A percentile compares a stretch with the other conserved stretches of the same genome.
Conservation (phyloP, 306 rosid species). For the Sechiopsis laciniata region DNA sequence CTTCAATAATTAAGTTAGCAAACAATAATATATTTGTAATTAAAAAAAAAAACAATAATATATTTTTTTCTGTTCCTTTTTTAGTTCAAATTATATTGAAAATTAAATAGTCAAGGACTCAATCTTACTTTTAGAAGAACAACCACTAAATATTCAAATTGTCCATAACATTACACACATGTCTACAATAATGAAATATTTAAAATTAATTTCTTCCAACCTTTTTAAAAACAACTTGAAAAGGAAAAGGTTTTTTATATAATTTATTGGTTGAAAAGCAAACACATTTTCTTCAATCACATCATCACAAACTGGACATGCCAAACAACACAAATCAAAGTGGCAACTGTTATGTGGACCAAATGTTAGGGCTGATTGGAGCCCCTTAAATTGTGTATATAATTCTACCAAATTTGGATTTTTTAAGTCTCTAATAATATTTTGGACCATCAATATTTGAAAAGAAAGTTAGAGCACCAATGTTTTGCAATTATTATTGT, state of each 20-base stretch:
- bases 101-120: not conserved
- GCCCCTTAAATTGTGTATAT: not conserved
- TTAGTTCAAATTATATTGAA: not conserved
- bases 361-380: not conserved
- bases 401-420: not conserved
- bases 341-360: slow-evolving; percentile 16
- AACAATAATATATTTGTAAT: too few species aligned
- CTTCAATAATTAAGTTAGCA: not conserved
- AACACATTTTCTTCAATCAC: not conserved
- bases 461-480: not conserved
- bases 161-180: not conserved
- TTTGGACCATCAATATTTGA: not conserved
- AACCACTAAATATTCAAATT: not conserved
- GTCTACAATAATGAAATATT: not conserved
- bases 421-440: not conserved
- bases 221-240: not conserved
- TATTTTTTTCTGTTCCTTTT: not conserved
- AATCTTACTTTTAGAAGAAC: not conserved
- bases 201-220: not conserved
- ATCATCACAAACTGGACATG: too few species aligned
- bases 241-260: not conserved
- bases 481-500: not conserved
- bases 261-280: not conserved
- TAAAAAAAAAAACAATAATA: not conserved
- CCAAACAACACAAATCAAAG: not conserved